These are phyloP conservation scores for Corynascus novoguineensis DNA, from an alignment of 495 filamentous ascomycete species.

Conservation along the genomic window DNA sequence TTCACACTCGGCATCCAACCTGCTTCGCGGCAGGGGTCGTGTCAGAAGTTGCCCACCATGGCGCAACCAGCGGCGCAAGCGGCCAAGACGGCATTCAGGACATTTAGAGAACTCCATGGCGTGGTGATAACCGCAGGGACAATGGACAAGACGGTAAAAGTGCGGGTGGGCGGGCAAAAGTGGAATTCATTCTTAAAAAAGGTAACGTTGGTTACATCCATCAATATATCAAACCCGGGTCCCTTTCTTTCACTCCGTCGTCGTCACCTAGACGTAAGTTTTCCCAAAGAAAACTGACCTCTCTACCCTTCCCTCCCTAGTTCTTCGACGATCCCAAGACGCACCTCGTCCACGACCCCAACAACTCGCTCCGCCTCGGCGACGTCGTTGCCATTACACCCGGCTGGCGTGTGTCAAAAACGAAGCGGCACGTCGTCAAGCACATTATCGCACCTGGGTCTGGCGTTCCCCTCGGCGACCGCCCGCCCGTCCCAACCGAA, in stretches of 20 bases:
- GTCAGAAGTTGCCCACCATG: slow-evolving; percentile 22
- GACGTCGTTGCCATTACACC: slow-evolving; percentile 75
- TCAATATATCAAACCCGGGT: no score
- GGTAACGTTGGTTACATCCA: no score
- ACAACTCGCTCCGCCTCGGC: slow-evolving; percentile 64
- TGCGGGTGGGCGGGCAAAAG: slow-evolving; percentile 52
- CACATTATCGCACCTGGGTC: slow-evolving; percentile 66
- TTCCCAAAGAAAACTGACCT: not conserved
- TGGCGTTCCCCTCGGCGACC: slow-evolving; percentile 53
- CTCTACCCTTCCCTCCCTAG: slow-evolving; percentile 23
- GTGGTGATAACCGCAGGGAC: slow-evolving; percentile 64
- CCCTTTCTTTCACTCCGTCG: no score
- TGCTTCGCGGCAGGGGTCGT: not conserved
- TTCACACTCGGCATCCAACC: not conserved
- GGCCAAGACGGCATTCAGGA: slow-evolving; percentile 19
- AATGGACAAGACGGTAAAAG: slow-evolving; percentile 68
- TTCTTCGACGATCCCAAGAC: slow-evolving; percentile 43
- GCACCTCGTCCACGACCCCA: slow-evolving; percentile 69
- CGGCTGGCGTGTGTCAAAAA: slow-evolving; percentile 56
- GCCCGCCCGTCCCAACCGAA: slow-evolving; percentile 59
- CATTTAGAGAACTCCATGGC: slow-evolving; percentile 41
- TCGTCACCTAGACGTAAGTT: no score
- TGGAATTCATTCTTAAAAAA: slow-evolving; percentile 59
- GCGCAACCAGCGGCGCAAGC: slow-evolving; percentile 27
- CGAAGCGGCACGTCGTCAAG: slow-evolving; percentile 71